Percentiles rank a stretch among this genome's conserved stretches.
Evolutionary conservation across 352 stramenopile genomes (phyloP).

Genomic region (Hyaloperonospora arabidopsidis): DNA sequence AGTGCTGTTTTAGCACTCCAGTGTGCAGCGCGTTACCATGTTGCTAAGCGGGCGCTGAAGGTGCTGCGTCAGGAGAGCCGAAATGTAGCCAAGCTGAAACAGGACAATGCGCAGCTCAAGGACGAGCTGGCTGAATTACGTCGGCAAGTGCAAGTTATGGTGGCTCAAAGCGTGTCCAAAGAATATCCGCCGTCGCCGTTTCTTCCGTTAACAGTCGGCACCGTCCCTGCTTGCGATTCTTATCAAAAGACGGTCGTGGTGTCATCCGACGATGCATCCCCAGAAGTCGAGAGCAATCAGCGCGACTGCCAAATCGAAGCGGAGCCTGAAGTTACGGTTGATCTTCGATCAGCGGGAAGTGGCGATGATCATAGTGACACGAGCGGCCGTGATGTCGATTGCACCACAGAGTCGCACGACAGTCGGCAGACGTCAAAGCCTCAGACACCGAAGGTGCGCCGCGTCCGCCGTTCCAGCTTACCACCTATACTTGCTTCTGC

Average conservation of each 20-base stretch:
- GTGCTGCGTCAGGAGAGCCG: slow-evolving; percentile 54
- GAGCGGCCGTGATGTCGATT: slow-evolving; percentile 23
- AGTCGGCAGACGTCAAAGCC: slow-evolving; percentile 32
- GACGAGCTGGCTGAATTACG: slow-evolving; percentile 49
- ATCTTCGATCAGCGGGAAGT: slow-evolving; percentile 14
- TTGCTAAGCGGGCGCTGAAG: slow-evolving; percentile 35
- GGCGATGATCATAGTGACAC: slow-evolving; percentile 35
- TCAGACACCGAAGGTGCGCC: slow-evolving; percentile 31
- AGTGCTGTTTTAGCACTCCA: slow-evolving; percentile 42
- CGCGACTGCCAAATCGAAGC: slow-evolving; percentile 26
- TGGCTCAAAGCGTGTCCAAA: slow-evolving; percentile 18
- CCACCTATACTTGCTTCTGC: slow-evolving; percentile 19
- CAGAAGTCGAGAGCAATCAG: slow-evolving; percentile 19
- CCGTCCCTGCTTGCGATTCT: slow-evolving; percentile 8
- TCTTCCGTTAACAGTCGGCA: slow-evolving; percentile 12
- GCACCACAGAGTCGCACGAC: slow-evolving; percentile 22
- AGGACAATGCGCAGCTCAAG: slow-evolving; percentile 71
- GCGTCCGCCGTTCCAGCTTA: slow-evolving; percentile 20
- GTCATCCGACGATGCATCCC: slow-evolving; percentile 1
- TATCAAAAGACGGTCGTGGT: slow-evolving; percentile 20
- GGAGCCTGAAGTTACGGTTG: slow-evolving; percentile 20
- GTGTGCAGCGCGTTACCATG: slow-evolving; percentile 36
- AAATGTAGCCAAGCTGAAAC: slow-evolving; percentile 63
- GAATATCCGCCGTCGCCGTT: slow-evolving; percentile 15
- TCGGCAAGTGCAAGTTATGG: slow-evolving; percentile 48